Evolutionary conservation across 495 filamentous ascomycete genomes (phyloP).

Genomic region (Penicillium chermesinum): DNA sequence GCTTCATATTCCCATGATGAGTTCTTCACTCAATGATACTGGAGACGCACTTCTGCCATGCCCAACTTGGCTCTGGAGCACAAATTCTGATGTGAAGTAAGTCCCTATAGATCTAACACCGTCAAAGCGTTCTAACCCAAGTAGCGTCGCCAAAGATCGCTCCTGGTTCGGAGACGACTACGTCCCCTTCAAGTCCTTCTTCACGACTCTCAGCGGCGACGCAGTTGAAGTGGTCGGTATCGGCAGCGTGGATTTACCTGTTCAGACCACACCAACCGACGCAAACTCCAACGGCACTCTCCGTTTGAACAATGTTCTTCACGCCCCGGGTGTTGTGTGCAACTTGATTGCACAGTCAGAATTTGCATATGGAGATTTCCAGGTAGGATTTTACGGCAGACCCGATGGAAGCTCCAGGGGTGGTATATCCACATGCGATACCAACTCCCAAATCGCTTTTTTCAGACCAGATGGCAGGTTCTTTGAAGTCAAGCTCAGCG

Average conservation of each 20-base stretch:
- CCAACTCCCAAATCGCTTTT: not conserved
- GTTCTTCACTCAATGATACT: not conserved
- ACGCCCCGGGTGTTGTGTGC: not conserved
- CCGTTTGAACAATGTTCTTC: not conserved
- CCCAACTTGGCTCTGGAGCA: not conserved
- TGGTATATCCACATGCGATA: not conserved
- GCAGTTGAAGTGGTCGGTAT: not conserved
- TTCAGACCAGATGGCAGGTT: not conserved
- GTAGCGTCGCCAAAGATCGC: constrained; percentile 11
- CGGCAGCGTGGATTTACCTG: not conserved
- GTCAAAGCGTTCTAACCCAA: not conserved
- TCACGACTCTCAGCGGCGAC: not conserved
- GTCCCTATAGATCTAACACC: not conserved
- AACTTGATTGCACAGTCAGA: not conserved
- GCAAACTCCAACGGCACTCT: not conserved
- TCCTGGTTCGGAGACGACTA: constrained; percentile 3
- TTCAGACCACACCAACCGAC: not conserved
- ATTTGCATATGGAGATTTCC: too few relatives aligned
- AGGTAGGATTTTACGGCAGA: too few relatives aligned
- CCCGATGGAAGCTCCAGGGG: too few relatives aligned
- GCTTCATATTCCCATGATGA: not conserved
- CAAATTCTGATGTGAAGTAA: not conserved
- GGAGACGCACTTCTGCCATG: not conserved
- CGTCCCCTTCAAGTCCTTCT: not conserved
- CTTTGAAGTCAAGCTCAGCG: not conserved